Evolutionary conservation across 805 yeast genomes (phyloP), one percentile per base, ranked within the genome.

Genomic region (Kuraishia capsulata): DNA sequence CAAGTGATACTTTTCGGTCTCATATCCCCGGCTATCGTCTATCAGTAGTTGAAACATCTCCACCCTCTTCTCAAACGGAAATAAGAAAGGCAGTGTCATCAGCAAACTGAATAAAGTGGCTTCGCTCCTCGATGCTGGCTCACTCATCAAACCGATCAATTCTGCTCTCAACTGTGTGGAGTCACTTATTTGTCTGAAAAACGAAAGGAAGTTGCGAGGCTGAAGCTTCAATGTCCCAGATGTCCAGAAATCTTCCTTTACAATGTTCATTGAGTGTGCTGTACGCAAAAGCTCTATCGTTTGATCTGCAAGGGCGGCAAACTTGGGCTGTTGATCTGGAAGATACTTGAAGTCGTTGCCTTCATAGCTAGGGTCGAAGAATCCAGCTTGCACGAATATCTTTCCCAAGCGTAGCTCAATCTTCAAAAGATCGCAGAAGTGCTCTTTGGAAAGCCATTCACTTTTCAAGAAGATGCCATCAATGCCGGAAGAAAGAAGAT

Each of bases 61-160:
- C 0, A 86, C 96, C 35, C 98, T 66, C 25, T 73, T 71, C 19
- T 71, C 69, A 55, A 90, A 90, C 0, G 85, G 76, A 5, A 90
- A 66, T 61, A 88, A 81, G 52, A 84, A 90, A 3, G 97, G 96
- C 3, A 80, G 62, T 37, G 74, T 69, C 1, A 71, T 64, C 34
- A 85, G 65, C 0, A 89, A 61, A 33, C 72, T 75, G 18, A 73
- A 45, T n/a, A n/a, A n/a, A n/a, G n/a, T n/a, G n/a, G n/a, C n/a
- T n/a, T n/a, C n/a, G n/a, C n/a, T n/a, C n/a, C n/a, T n/a, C n/a
- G n/a, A n/a, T n/a, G n/a, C n/a, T n/a, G n/a, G n/a, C n/a, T n/a
- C n/a, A n/a, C n/a, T n/a, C n/a, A n/a, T n/a, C n/a, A n/a, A n/a
- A n/a, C n/a, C n/a, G n/a, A n/a, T n/a, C n/a, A n/a, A n/a, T n/a